Evolutionary conservation across 2,329 filamentous ascomycete genomes (phyloP), one percentile per base, ranked within the genome.

Genomic region (Scopulariopsis brevicaulis): DNA sequence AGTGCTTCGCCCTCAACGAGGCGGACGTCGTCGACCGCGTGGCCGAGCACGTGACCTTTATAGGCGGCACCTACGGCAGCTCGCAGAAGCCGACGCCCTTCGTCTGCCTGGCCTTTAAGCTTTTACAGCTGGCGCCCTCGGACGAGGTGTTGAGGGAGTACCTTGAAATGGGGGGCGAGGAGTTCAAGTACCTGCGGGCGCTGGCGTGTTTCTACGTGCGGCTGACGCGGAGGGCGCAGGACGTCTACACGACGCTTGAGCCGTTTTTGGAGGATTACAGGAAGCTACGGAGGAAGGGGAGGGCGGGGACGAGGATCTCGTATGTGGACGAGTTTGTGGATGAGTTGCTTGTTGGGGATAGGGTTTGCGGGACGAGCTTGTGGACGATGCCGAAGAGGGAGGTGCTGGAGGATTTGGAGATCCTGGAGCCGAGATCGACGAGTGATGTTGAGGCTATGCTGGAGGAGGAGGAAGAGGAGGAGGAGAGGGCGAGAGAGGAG

Each of bases 1-100:
- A 96, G 75, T 96, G 94, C 71, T 99, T 97, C 73, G 94, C 89
- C 50, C 80, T 99, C 63, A 99, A 97, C 75, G 84, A 86, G 69
- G 83, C 83, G 56, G 82, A 85, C 71, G 77, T 99, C 6, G 87
- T 96, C 65, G 90, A 96, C 74, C 89, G 94, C 63, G 92, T 95
- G 0, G 88, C 90, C 28, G 87, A 93, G 65, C 80, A 86, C 71
- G 81, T 99, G 53, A 80, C 76, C 54, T 94, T 87, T 71, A 82
- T 99, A 59, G 94, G 92, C 62, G 94, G 94, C 64, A 96, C 91
- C 5, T 90, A 90, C 66, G 91, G 92, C 57, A 81, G 84, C 20
- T 81, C 85, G 54, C 93, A 96, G 70, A 89, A 89, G 65, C 93
- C 94, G 0, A 90, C 90, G 1, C 89, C 94, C 0, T 99, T 99